Evolutionary conservation across 805 yeast species (phyloP), one percentile per base, ranked within the genome.

Genomic region (Pichia pseudocactophila): DNA sequence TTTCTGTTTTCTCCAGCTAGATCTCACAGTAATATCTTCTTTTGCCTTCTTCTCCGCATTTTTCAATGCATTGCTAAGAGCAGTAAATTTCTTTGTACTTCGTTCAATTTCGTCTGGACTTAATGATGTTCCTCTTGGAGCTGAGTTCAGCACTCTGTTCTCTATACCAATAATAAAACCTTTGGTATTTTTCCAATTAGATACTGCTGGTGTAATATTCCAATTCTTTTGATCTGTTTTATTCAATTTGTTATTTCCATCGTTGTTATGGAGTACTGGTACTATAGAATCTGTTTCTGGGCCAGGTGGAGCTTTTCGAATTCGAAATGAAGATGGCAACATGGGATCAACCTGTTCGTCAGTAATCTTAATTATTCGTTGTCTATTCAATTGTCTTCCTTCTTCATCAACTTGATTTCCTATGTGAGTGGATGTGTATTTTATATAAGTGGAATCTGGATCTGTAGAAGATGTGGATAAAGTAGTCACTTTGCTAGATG

Each of bases 151-250:
- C 42, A 85, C 66, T 45, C 97, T 68, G 54, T 82, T 84, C 42
- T 88, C 95, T 33, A 89, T 61, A 1, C 82, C 78, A 36, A 89
- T 80, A 1, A 95, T 78, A 56, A 78, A 86, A 1, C 97, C 97
- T 51, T 84, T 82, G 15, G 89, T 85, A 59, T 92, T 92, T 60
- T 88, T 89, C 97, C 97, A 92, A 59, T 86, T 87, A 1, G 97
- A 90, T 0, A 90, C 75, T 1, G 94, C 86, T 0, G 95, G 80
- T 0, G 97, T 97, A 26, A 92, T 87, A 37, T 73, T 71, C 96
- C 97, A 90, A 47, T 75, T 71, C 22, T 74, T 76, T 49, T 78
- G 83, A 41, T 88, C 95, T 50, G 81, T 85, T 22, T 76, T 74
- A 0, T 88, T 74, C 16, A 82, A 58, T 53, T 71, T 65, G 18